phyloP scores from a whole-genome alignment of 2,329 filamentous ascomycete genomes.

The Fulvia fulva region DNA sequence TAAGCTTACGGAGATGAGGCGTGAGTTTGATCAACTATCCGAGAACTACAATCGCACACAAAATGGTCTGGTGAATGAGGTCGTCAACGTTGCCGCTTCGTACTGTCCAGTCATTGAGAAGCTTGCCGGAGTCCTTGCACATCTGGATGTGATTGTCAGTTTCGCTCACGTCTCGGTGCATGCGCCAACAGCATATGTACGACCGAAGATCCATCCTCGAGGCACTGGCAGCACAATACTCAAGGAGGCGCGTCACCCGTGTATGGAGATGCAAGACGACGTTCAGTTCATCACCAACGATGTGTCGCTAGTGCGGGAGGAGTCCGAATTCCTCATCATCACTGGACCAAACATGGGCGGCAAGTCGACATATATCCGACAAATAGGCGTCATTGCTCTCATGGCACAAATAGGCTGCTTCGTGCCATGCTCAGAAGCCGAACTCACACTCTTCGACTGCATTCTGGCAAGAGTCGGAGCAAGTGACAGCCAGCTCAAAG shows the following conservation, averaged over 20 bases:
- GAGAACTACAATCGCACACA: conserved; percentile 95
- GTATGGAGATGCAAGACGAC: conserved; percentile 98
- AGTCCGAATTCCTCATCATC: conserved; percentile 90
- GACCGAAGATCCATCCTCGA: conserved; percentile 83
- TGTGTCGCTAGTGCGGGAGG: conserved; percentile 70
- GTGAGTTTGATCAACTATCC: conserved; percentile 90
- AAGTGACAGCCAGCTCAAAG: conserved; percentile 93
- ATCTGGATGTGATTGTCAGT: conserved; percentile 91
- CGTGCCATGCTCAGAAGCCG: conserved; percentile 84
- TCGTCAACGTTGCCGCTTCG: conserved; percentile 87
- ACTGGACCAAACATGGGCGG: conserved; percentile 99
- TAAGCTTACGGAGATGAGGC: conserved; percentile 70
- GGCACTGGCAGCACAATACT: conserved; percentile 84
- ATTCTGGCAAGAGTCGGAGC: conserved; percentile 95
- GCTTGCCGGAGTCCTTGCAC: conserved; percentile 80
- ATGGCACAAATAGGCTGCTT: conserved; percentile 98
- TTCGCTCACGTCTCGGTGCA: conserved; percentile 92
- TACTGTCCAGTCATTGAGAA: conserved; percentile 91
- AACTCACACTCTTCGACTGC: conserved; percentile 93
- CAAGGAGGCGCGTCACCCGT: conserved; percentile 92
- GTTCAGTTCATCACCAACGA: conserved; percentile 99
- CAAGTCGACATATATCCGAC: conserved; percentile 96
- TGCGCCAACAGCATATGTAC: conserved; percentile 84
- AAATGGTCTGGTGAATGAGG: conserved; percentile 82
- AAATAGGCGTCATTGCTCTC: conserved; percentile 92